Conservation (phyloP, 2,329 filamentous ascomycete species). For the Aspergillus pseudoglaucus region DNA sequence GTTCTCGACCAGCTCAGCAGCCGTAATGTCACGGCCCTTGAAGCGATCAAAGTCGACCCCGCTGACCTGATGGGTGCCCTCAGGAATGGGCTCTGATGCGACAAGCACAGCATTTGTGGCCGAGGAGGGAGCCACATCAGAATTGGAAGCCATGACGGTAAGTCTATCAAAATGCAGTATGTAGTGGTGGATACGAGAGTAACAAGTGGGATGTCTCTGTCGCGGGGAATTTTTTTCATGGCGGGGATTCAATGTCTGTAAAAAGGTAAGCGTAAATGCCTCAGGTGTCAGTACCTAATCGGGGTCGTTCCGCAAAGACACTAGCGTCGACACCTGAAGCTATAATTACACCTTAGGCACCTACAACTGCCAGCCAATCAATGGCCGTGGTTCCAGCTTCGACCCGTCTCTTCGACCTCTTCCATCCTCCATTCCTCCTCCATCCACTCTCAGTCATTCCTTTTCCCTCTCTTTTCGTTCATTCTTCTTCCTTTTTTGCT, state of each 20-base stretch:
- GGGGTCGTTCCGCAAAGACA: background rate
- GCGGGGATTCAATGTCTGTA: conserved; percentile 5
- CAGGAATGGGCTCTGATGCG: conserved; percentile 73
- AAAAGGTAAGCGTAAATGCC: background rate
- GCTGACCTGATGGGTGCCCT: conserved; percentile 70
- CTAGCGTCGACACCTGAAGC: background rate
- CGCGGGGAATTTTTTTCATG: conserved; percentile 7
- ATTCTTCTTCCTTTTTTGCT: background rate
- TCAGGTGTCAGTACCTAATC: background rate
- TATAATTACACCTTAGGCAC: conserved; percentile 9
- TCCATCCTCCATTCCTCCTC: conserved; percentile 2
- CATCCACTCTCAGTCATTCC: background rate
- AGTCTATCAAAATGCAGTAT: background rate
- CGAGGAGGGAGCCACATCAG: conserved; percentile 45
- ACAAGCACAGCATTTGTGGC: conserved; percentile 78
- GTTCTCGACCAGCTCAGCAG: conserved; percentile 71
- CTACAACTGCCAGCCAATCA: background rate
- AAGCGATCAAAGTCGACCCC: conserved; percentile 88
- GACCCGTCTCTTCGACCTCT: background rate
- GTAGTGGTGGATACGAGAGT: background rate
- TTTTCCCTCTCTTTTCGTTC: background rate
- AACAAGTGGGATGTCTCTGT: background rate
- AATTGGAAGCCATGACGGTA: background rate
- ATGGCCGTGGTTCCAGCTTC: background rate
- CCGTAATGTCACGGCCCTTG: conserved; percentile 66